phyloP scores from a whole-genome alignment of 1,284 basidiomycete species.

The Ganoderma resinaceum region DNA sequence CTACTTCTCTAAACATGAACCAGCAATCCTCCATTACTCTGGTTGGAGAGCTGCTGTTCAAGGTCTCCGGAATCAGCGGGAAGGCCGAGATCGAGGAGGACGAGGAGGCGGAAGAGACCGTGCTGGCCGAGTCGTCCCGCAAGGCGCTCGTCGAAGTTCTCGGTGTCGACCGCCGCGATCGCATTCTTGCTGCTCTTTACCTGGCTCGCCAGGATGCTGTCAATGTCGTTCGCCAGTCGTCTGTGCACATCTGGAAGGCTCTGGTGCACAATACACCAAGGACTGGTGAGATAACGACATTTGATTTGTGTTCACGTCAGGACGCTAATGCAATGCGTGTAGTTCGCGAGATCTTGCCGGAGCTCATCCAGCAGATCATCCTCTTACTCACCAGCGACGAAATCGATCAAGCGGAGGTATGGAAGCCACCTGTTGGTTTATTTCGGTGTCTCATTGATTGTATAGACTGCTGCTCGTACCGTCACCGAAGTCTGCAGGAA shows the following conservation, averaged over 20 bases:
- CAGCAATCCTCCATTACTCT: conserved; percentile 95
- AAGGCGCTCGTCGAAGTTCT: conserved; percentile 89
- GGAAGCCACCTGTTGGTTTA: conserved; percentile 9
- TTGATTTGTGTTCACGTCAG: neutral
- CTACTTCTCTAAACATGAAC: conserved; percentile 2
- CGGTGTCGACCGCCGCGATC: conserved; percentile 89
- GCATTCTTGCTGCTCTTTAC: conserved; percentile 91
- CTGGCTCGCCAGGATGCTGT: conserved; percentile 95
- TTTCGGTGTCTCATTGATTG: conserved; percentile 12
- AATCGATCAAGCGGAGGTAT: conserved; percentile 90
- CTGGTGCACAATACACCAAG: conserved; percentile 91
- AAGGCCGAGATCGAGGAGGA: conserved; percentile 91
- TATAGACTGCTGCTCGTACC: conserved; percentile 85
- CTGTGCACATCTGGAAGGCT: conserved; percentile 98
- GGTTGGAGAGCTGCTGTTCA: conserved; percentile 96
- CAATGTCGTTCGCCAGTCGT: conserved; percentile 88
- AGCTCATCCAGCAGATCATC: conserved; percentile 83
- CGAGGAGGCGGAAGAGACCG: conserved; percentile 67
- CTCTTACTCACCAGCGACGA: conserved; percentile 81
- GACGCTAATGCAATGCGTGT: conserved; percentile 24
- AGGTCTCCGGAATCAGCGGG: conserved; percentile 96
- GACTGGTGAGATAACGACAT: conserved; percentile 59
- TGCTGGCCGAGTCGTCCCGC: conserved; percentile 79
- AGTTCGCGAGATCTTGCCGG: conserved; percentile 94
- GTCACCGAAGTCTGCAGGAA: conserved; percentile 93